Evolutionary conservation across 208 protist species (phyloP).

Genomic region (Angomonas deanei): DNA sequence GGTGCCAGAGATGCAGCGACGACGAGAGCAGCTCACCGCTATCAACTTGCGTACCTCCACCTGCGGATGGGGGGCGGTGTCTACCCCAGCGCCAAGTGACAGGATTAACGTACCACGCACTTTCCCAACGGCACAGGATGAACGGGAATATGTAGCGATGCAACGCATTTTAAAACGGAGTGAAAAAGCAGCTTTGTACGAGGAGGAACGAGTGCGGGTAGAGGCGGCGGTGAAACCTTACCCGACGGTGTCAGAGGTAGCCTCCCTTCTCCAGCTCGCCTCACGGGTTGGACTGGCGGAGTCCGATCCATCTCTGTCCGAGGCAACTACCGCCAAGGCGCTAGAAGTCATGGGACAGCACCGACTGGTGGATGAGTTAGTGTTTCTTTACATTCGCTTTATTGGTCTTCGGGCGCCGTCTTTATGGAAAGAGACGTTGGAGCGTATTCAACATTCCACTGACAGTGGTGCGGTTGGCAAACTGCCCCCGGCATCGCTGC

Average conservation of each 20-base stretch:
- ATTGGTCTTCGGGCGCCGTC: constrained; percentile 43
- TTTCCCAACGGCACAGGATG: background rate
- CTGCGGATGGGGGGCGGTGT: background rate
- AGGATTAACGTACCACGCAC: background rate
- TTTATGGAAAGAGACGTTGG: constrained; percentile 34
- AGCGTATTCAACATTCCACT: constrained; percentile 6
- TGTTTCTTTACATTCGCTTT: constrained; percentile 34
- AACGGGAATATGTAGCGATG: background rate
- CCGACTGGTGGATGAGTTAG: constrained; percentile 35
- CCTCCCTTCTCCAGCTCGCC: constrained; percentile 1
- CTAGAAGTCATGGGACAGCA: constrained; percentile 17
- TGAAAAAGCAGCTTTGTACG: background rate
- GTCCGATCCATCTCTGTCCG: constrained; percentile 15
- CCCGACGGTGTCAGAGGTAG: background rate
- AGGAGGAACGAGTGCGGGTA: background rate
- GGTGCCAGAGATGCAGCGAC: background rate
- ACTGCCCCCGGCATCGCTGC: background rate
- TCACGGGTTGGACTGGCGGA: background rate
- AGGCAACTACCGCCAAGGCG: constrained; percentile 15
- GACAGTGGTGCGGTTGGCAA: background rate
- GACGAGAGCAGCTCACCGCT: background rate
- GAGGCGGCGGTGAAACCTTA: background rate
- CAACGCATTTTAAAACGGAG: background rate
- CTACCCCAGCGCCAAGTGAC: background rate
- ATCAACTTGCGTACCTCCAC: background rate